Conservation (phyloP, 2,329 filamentous ascomycete genomes). For the Colletotrichum simmondsii region DNA sequence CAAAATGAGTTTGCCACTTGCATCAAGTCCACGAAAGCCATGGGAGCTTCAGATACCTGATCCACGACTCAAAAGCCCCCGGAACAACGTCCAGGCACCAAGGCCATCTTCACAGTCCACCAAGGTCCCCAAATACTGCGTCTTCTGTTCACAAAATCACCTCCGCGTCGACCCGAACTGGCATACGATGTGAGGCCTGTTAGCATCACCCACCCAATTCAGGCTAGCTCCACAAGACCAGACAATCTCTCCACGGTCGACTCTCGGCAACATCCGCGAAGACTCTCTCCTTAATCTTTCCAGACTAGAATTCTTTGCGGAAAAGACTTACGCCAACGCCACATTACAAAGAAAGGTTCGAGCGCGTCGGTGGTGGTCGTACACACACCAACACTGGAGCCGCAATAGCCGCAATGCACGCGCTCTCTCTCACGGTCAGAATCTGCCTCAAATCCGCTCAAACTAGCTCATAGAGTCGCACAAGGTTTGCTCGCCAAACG, state of each 20-base stretch:
- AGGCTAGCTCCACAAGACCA: neutral
- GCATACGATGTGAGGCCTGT: neutral
- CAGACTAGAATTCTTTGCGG: neutral
- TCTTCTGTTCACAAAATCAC: rapidly evolving
- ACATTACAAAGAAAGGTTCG: too few relatives aligned
- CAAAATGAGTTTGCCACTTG: neutral
- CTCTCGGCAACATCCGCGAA: neutral
- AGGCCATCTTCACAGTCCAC: rapidly evolving
- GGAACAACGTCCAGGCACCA: neutral
- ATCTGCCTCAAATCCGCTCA: neutral
- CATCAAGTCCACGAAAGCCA: neutral
- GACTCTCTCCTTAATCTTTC: neutral
- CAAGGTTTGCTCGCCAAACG: neutral
- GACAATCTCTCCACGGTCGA: too few relatives aligned
- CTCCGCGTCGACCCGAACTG: neutral
- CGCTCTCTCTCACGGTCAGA: neutral
- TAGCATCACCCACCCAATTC: neutral
- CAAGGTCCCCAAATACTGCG: neutral
- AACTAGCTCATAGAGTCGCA: neutral
- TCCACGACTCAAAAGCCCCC: neutral
- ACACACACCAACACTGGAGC: neutral
- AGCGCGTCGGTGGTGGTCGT: too few relatives aligned
- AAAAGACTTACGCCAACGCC: neutral
- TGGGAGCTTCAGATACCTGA: neutral
- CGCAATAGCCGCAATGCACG: neutral